These are phyloP conservation scores for Antitrichia curtipendula DNA, from an alignment of 225 moss, liverwort and hornwort species.

Conservation along the genomic window DNA sequence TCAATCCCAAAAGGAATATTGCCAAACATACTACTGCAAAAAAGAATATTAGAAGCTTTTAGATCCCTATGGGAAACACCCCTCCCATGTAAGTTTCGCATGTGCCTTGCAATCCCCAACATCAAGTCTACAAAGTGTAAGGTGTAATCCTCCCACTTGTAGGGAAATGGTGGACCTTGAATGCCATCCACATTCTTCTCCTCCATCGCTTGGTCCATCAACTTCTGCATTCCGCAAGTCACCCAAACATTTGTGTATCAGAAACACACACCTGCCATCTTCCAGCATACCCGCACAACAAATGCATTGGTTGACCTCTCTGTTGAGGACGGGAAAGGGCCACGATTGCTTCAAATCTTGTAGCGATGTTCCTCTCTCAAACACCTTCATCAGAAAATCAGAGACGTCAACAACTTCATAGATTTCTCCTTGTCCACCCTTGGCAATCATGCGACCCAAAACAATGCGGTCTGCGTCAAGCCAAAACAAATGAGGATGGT, in stretches of 20 bases:
- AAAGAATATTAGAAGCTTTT: too few species aligned
- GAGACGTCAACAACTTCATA: not conserved
- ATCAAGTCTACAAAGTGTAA: not conserved
- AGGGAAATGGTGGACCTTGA: not conserved
- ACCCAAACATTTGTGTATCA: not conserved
- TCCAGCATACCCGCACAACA: accelerated
- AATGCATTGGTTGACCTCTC: not conserved
- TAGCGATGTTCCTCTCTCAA: not conserved
- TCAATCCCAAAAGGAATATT: too few species aligned
- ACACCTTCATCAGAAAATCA: not conserved
- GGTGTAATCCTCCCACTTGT: not conserved
- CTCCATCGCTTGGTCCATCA: not conserved
- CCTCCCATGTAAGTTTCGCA: not conserved
- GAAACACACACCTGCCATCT: not conserved
- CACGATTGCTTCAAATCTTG: not conserved
- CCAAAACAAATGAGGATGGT: accelerated
- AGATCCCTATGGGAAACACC: not conserved
- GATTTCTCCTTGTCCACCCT: not conserved
- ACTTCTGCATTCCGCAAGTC: not conserved
- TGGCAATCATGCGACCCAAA: not conserved
- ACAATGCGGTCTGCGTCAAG: accelerated
- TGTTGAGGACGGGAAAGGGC: not conserved
- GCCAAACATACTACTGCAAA: too few species aligned
- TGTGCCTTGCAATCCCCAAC: not conserved
- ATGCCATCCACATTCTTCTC: not conserved